A percentile compares a stretch with the other conserved stretches of the same genome.
These are phyloP conservation scores for Hypoxylon cercidicola DNA, from an alignment of 495 filamentous ascomycete species.

Conservation along the genomic window DNA sequence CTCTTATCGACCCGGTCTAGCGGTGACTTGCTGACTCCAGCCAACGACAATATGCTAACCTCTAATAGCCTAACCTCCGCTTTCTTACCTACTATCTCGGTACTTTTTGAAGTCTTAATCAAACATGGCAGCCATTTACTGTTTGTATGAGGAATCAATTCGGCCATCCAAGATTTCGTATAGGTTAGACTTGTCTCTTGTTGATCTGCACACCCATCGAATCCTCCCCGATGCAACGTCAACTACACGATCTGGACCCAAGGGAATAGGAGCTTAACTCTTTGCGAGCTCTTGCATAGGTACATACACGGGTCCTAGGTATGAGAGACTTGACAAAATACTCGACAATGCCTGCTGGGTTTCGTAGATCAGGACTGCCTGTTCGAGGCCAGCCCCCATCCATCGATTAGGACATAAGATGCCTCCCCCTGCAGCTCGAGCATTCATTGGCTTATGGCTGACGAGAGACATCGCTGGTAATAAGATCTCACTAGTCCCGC, in stretches of 20 bases:
- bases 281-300: neutral
- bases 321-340: neutral
- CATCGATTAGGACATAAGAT: constrained; percentile 18
- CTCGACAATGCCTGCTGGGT: constrained; percentile 7
- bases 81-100: too few species aligned
- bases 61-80: too few species aligned
- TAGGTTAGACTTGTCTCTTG: constrained; percentile 1
- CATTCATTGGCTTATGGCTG: constrained; percentile 12
- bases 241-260: constrained; percentile 10
- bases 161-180: constrained; percentile 5
- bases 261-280: constrained; percentile 7
- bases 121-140: too few species aligned
- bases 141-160: too few species aligned
- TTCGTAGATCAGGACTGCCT: constrained; percentile 17
- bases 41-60: too few species aligned
- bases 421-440: constrained; percentile 17
- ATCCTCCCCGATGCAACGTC: constrained; percentile 30
- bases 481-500: constrained; percentile 23
- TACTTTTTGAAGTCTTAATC: too few species aligned
- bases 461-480: constrained; percentile 17
- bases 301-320: too few species aligned
- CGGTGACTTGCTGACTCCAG: too few species aligned
- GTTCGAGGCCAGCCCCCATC: constrained; percentile 15
- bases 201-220: constrained; percentile 22
- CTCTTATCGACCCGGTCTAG: too few species aligned